A percentile compares a stretch with the other conserved stretches of the same genome.
Evolutionary conservation across 2,329 filamentous ascomycete species (phyloP).

Genomic region (Reticulascus tulasneorum): DNA sequence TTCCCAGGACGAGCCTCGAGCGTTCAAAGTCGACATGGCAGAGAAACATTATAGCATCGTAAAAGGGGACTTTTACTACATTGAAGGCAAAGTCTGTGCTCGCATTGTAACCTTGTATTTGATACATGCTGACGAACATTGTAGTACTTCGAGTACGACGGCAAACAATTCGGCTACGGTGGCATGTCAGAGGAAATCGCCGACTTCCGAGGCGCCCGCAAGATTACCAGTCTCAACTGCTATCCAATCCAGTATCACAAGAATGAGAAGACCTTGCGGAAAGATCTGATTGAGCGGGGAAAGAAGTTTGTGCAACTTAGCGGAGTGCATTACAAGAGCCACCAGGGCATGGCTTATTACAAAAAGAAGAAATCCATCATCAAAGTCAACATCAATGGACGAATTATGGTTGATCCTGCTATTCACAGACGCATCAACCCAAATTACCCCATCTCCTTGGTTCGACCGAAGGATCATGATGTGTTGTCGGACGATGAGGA

Average conservation of each 20-base stretch:
- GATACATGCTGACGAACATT: neutral
- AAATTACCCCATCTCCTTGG: slow-evolving; percentile 74
- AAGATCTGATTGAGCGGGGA: slow-evolving; percentile 71
- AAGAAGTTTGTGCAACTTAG: slow-evolving; percentile 79
- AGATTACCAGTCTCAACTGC: slow-evolving; percentile 72
- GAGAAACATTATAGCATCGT: slow-evolving; percentile 66
- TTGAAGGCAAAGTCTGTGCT: slow-evolving; percentile 57
- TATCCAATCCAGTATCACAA: slow-evolving; percentile 81
- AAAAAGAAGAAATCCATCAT: slow-evolving; percentile 73
- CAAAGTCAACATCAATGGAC: slow-evolving; percentile 81
- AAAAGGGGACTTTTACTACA: slow-evolving; percentile 69
- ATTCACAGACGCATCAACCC: slow-evolving; percentile 82
- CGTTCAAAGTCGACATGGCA: slow-evolving; percentile 76
- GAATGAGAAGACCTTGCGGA: slow-evolving; percentile 60
- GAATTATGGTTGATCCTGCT: slow-evolving; percentile 82
- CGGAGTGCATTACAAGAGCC: slow-evolving; percentile 77
- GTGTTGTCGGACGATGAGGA: slow-evolving; percentile 47
- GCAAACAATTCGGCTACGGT: slow-evolving; percentile 77
- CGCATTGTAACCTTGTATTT: neutral
- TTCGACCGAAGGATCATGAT: slow-evolving; percentile 69
- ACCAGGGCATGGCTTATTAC: slow-evolving; percentile 80
- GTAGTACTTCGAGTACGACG: slow-evolving; percentile 81
- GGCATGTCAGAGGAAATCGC: slow-evolving; percentile 65
- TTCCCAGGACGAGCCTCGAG: slow-evolving; percentile 69
- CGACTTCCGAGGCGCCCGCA: slow-evolving; percentile 74